Conservation (phyloP, 2,329 filamentous ascomycete species). For the Colletotrichum sp. region DNA sequence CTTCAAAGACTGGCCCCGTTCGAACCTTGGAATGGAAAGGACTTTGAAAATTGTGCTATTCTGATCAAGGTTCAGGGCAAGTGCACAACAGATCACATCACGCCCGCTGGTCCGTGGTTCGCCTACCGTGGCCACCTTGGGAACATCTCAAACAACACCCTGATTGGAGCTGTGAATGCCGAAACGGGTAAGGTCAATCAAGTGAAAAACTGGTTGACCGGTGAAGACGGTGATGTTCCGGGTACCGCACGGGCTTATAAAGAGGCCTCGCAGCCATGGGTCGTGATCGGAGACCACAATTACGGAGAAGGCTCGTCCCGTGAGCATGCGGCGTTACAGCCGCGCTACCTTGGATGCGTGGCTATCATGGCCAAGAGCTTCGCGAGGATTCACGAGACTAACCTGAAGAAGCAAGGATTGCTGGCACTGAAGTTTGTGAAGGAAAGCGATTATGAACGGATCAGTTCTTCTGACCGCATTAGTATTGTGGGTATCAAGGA, state of each 20-base stretch:
- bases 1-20: conserved; percentile 76
- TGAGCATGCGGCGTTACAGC: conserved; percentile 87
- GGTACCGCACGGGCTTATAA: conserved; percentile 80
- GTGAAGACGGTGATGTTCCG: conserved; percentile 71
- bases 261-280: conserved; percentile 30
- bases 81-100: conserved; percentile 81
- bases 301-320: conserved; percentile 86
- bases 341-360: conserved; percentile 81
- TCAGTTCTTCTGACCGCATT: background rate
- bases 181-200: conserved; percentile 69
- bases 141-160: conserved; percentile 85
- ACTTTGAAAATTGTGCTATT: conserved; percentile 69
- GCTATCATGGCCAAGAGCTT: conserved; percentile 83
- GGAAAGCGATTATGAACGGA: background rate
- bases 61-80: conserved; percentile 80
- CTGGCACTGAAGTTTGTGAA: conserved; percentile 63
- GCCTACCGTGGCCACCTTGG: conserved; percentile 81
- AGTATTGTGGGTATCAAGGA: background rate
- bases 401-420: conserved; percentile 80
- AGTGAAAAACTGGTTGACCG: conserved; percentile 36
- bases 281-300: conserved; percentile 45
- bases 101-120: conserved; percentile 79
- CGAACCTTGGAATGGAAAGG: conserved; percentile 73
- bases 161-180: conserved; percentile 44
- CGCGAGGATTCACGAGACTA: conserved; percentile 91